phyloP scores from a whole-genome alignment of 1,284 basidiomycete genomes.

The Boletus calvinii region DNA sequence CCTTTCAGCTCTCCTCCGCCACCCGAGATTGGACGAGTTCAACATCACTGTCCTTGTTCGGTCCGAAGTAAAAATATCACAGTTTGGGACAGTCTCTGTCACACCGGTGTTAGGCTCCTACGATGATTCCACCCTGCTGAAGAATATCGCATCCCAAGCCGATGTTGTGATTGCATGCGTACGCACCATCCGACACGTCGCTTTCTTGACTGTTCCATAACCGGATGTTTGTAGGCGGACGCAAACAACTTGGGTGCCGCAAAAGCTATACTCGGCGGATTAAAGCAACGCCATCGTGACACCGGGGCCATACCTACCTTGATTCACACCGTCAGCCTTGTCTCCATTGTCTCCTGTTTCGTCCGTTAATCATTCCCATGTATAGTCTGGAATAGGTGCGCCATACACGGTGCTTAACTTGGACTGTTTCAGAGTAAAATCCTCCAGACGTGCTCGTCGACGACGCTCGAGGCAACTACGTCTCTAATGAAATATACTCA shows the following conservation, averaged over 20 bases:
- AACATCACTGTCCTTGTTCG: constrained; percentile 45
- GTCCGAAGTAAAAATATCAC: constrained; percentile 37
- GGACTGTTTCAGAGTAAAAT: background rate
- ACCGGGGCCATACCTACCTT: constrained; percentile 24
- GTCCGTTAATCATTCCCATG: background rate
- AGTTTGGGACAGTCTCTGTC: constrained; percentile 33
- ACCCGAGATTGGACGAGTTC: constrained; percentile 40
- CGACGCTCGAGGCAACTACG: constrained; percentile 33
- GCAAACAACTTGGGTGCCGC: constrained; percentile 19
- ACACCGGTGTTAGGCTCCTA: constrained; percentile 42
- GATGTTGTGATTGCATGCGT: constrained; percentile 52
- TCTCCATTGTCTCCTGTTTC: background rate
- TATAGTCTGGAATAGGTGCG: constrained; percentile 38
- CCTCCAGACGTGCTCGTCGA: constrained; percentile 31
- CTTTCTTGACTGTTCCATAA: background rate
- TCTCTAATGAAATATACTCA: constrained; percentile 35
- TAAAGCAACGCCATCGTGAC: constrained; percentile 24
- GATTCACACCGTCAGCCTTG: constrained; percentile 33
- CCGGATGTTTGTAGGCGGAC: constrained; percentile 16
- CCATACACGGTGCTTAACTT: background rate
- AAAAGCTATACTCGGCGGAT: constrained; percentile 25
- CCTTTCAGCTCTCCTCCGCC: constrained; percentile 43
- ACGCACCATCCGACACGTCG: constrained; percentile 13
- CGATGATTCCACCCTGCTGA: constrained; percentile 36
- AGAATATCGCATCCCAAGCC: constrained; percentile 40